Conservation (phyloP, 306 rosid genomes). For the Rosa rugosa region DNA sequence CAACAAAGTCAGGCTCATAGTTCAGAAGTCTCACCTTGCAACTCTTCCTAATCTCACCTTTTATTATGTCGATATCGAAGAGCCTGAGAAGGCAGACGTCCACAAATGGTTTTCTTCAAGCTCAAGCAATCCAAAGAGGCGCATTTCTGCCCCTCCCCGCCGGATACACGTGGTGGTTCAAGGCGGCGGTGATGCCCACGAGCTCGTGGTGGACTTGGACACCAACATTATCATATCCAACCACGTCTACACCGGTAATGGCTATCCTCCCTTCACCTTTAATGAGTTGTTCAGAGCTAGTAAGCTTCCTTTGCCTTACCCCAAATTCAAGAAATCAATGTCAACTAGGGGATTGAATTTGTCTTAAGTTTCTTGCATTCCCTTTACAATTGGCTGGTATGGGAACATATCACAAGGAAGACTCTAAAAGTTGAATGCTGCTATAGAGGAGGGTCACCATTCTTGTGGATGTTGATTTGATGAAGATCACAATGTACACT, state of each 20-base stretch:
- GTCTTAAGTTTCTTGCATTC: slow-evolving; percentile 75
- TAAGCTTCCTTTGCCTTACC: slow-evolving; percentile 55
- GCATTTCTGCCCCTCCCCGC: slow-evolving; percentile 37
- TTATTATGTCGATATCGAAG: slow-evolving; percentile 69
- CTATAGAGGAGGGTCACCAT: slow-evolving; percentile 57
- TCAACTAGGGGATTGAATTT: slow-evolving; percentile 59
- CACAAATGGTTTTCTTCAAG: slow-evolving; percentile 61
- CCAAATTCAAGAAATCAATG: slow-evolving; percentile 57
- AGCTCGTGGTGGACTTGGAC: slow-evolving; percentile 59
- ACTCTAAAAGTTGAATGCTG: slow-evolving; percentile 64
- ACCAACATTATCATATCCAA: slow-evolving; percentile 47
- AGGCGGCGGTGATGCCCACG: slow-evolving; percentile 57
- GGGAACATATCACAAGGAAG: slow-evolving; percentile 55
- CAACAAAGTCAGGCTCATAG: slow-evolving; percentile 45
- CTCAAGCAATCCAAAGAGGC: slow-evolving; percentile 28
- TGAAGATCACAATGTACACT: slow-evolving; percentile 53
- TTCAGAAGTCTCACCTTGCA: slow-evolving; percentile 64
- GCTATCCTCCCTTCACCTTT: slow-evolving; percentile 73
- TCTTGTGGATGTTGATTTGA: slow-evolving; percentile 66
- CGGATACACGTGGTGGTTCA: slow-evolving; percentile 68
- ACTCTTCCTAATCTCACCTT: slow-evolving; percentile 63
- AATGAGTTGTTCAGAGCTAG: slow-evolving; percentile 64
- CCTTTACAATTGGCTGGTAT: slow-evolving; percentile 80
- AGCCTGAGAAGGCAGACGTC: slow-evolving; percentile 70
- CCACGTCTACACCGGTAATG: slow-evolving; percentile 58